Evolutionary conservation across 2,329 filamentous ascomycete genomes (phyloP).

Genomic region (Aspergillus hiratsukae): DNA sequence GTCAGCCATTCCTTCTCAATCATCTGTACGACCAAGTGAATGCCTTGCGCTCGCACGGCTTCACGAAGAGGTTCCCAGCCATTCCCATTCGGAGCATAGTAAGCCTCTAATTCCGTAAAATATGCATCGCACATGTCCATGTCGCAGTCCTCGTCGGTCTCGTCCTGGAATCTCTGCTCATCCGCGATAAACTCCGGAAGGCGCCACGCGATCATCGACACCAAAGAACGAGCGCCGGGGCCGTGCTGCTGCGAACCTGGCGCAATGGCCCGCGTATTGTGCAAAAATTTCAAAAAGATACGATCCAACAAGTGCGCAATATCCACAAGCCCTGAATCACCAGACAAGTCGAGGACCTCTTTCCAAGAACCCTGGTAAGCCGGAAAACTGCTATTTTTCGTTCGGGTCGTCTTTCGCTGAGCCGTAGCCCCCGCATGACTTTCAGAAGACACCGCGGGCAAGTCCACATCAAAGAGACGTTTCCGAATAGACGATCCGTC

Average conservation of each 20-base stretch:
- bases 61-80: constrained; percentile 40
- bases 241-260: constrained; percentile 1
- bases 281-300: constrained; percentile 35
- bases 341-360: constrained; percentile 28
- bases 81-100: constrained; percentile 30
- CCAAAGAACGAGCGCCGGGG: constrained; percentile 31
- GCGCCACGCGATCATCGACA: constrained; percentile 33
- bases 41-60: constrained; percentile 38
- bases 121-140: constrained; percentile 40
- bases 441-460: not conserved
- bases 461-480: constrained; percentile 14
- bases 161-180: constrained; percentile 34
- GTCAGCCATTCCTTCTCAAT: constrained; percentile 35
- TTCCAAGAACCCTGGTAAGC: constrained; percentile 33
- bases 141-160: constrained; percentile 28
- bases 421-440: constrained; percentile 4
- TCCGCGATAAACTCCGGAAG: constrained; percentile 36
- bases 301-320: constrained; percentile 33
- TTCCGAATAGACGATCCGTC: constrained; percentile 18
- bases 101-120: constrained; percentile 39
- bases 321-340: constrained; percentile 29
- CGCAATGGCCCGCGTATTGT: constrained; percentile 25
- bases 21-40: constrained; percentile 34
- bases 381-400: constrained; percentile 23
- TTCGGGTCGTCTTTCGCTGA: constrained; percentile 16